Evolutionary conservation across 202 grass and related monocot genomes (phyloP), one percentile per base, ranked within the genome.

Genomic region (Saccharum hybrid): DNA sequence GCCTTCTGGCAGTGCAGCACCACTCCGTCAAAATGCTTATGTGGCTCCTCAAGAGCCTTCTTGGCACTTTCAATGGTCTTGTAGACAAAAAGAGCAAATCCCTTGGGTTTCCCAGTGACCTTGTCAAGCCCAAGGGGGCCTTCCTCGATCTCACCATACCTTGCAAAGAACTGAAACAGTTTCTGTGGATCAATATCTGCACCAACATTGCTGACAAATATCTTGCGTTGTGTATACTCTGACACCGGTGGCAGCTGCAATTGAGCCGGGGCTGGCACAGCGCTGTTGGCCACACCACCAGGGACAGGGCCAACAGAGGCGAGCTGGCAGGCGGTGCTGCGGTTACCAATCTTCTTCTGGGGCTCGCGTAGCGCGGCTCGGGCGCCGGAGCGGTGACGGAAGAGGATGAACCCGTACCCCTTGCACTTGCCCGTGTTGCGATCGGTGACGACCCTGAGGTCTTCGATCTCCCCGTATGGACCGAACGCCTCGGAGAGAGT

Each of bases 401-500:
- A 99, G 61, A 99, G 88, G 83, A 99, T 94, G 84, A 99, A 99
- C 0, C 96, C 96, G 48, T 99, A 99, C 28, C 96, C 96, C 83
- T 94, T 99, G 88, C 90, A 99, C 84, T 99, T 99, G 52, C 93
- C 90, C 10, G 96, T 94, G 79, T 43, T 80, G 54, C 92, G 94
- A 66, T 99, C 96, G 3, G 86, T 60, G 78, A 99, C 93, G 41
- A 94, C 90, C 76, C 90, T 94, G 74, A 94, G 87, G 57, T 99
- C 96, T 85, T 99, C 93, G 59, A 99, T 99, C 83, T 99, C 91
- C 6, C 96, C 96, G 38, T 89, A 99, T 54, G 86, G n/a, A 64
- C 83, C 36, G 71, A 99, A 99, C 49, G 79, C 83, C 60, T 90
- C 84, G 10, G 75, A 78, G 28, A 99, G 91, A 34, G 88, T 86